Evolutionary conservation across 768 basidiomycete species (phyloP), one percentile per base, ranked within the genome.

Genomic region (Russula earlei): DNA sequence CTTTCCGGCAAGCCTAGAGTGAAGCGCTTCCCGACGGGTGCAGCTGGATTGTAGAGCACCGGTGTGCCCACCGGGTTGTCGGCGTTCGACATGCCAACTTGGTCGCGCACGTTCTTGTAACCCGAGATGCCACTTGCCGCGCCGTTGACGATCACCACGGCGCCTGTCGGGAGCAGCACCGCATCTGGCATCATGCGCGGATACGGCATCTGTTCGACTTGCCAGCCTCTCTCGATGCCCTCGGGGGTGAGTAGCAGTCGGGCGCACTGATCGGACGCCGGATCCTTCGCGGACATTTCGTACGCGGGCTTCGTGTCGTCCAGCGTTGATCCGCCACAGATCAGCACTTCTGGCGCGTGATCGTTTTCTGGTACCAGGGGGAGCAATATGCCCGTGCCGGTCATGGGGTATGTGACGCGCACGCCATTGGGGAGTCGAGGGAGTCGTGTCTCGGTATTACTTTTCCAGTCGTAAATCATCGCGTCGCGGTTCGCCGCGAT

Each of bases 361-460:
- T 75, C 66, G 62, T 81, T 81, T 9, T 76, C 72, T 2, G 81
- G 79, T 4, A 76, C 76, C 8, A 91, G 72, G 10, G 89, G 87
- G 9, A 91, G 78, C 40, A 91, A 73, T n/a, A 87, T 59, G 12
- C 74, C 87, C 15, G 82, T 82, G 40, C 83, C 89, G 24, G 86
- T 72, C 84, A 90, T 86, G 1, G 88, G 88, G 66, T 91, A 91
- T 0, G 88, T 88, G 34, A 90, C 81, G 24, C 86, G 85, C 15
- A 88, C 80, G 41, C 81, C 82, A 58, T 91, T 87, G 7, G 88
- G 87, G 62, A 90, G 77, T 42, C 64, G 68, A 24, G 88, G 88
- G 12, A 89, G 76, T 34, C 76, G 70, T 25, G 67, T 72, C 67
- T 89, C 87, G 1, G 69, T 74, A 63, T 88, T 81, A 11, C 68